Percentiles rank a stretch among this genome's conserved stretches.
Evolutionary conservation across 768 basidiomycete species (phyloP).

Genomic region (Tylopilus rubrobrunneus): DNA sequence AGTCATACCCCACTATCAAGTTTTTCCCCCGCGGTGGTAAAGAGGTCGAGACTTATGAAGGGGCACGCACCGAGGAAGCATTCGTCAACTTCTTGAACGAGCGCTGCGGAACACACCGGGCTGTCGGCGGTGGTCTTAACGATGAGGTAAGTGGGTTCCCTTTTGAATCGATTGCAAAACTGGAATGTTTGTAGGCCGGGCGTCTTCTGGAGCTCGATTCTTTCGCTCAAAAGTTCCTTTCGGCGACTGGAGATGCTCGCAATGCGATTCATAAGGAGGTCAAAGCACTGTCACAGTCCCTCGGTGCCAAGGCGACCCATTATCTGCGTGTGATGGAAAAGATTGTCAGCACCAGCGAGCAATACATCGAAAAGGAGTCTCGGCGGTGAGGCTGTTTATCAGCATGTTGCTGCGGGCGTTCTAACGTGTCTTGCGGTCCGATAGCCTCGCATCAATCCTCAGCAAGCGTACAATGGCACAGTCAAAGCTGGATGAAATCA

Average conservation of each 20-base stretch:
- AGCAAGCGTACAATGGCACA: conserved; percentile 71
- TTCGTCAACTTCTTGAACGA: conserved; percentile 80
- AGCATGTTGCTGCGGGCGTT: neutral
- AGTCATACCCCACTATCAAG: conserved; percentile 90
- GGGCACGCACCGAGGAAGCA: conserved; percentile 66
- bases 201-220: conserved; percentile 73
- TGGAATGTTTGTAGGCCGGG: conserved; percentile 59
- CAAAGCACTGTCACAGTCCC: conserved; percentile 40
- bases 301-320: conserved; percentile 58
- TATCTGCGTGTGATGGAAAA: conserved; percentile 93
- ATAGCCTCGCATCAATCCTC: conserved; percentile 72
- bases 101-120: conserved; percentile 82
- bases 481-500: conserved; percentile 87
- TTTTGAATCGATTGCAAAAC: neutral
- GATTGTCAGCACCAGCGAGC: conserved; percentile 62
- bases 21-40: conserved; percentile 81
- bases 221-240: conserved; percentile 73
- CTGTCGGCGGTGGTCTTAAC: conserved; percentile 76
- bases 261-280: conserved; percentile 67
- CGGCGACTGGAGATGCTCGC: conserved; percentile 52
- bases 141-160: conserved; percentile 45
- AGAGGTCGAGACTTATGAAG: conserved; percentile 63
- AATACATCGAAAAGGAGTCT: conserved; percentile 82
- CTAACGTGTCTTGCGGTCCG: conserved; percentile 4
- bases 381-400: conserved; percentile 53